phyloP scores from a whole-genome alignment of 768 basidiomycete genomes.

The Atractiella rhizophila region DNA sequence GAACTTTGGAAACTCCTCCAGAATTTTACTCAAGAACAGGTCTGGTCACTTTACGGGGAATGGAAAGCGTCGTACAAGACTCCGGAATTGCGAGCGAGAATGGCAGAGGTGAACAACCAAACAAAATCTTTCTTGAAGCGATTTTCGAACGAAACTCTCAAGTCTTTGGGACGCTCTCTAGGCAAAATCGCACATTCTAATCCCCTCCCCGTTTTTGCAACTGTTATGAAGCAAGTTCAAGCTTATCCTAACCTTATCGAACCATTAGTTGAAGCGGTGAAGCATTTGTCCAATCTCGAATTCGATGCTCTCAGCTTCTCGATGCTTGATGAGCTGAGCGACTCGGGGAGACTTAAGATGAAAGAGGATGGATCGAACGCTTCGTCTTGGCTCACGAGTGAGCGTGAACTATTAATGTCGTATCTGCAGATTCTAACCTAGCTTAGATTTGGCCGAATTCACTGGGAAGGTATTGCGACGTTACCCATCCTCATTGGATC shows the following conservation, averaged over 20 bases:
- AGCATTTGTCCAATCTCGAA: conserved; percentile 74
- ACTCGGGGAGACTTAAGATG: conserved; percentile 51
- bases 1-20: conserved; percentile 80
- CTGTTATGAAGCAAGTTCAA: conserved; percentile 80
- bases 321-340: conserved; percentile 62
- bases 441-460: conserved; percentile 63
- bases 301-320: conserved; percentile 79
- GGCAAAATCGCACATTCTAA: conserved; percentile 87
- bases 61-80: conserved; percentile 60
- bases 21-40: conserved; percentile 46
- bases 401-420: conserved; percentile 20
- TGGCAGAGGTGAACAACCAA: conserved; percentile 61
- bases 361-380: conserved; percentile 82
- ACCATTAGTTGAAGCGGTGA: conserved; percentile 65
- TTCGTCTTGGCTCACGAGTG: conserved; percentile 76
- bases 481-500: conserved; percentile 49
- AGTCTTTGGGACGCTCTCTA: conserved; percentile 58
- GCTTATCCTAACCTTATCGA: conserved; percentile 79
- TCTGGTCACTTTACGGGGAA: conserved; percentile 85
- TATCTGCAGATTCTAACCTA: conserved; percentile 8
- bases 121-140: conserved; percentile 71
- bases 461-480: conserved; percentile 72
- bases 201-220: conserved; percentile 67
- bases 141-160: conserved; percentile 31
- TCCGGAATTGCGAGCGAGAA: conserved; percentile 51